Percentiles rank a stretch among this genome's conserved stretches.
phyloP scores from a whole-genome alignment of 257 asterid genomes.

The Thymus quinquecostatus region DNA sequence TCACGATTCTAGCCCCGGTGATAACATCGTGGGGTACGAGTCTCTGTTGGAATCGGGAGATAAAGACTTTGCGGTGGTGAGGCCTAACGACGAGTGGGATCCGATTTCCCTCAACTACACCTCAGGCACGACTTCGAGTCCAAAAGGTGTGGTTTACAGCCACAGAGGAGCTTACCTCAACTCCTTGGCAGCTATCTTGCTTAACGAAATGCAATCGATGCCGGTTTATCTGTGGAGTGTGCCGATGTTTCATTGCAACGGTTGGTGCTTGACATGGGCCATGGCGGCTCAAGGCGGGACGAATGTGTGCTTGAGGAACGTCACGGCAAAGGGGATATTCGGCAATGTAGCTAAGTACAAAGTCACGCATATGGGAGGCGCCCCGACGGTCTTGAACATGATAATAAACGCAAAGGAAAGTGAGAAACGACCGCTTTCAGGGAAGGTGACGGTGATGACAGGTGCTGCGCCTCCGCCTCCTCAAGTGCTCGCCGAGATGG shows the following conservation, averaged over 20 bases:
- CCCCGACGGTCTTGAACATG: slow-evolving; percentile 53
- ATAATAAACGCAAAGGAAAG: slow-evolving; percentile 39
- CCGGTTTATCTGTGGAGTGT: slow-evolving; percentile 71
- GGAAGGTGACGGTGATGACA: slow-evolving; percentile 48
- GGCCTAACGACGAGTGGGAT: slow-evolving; percentile 66
- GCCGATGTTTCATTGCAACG: slow-evolving; percentile 81
- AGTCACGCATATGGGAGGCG: slow-evolving; percentile 71
- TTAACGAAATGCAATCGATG: slow-evolving; percentile 42
- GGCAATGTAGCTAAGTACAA: slow-evolving; percentile 38
- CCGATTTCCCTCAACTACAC: slow-evolving; percentile 74
- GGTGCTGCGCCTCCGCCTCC: slow-evolving; percentile 63
- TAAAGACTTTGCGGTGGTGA: slow-evolving; percentile 40
- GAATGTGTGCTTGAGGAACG: slow-evolving; percentile 53
- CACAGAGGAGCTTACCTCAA: slow-evolving; percentile 74
- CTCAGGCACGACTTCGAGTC: slow-evolving; percentile 78
- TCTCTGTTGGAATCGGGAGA: slow-evolving; percentile 46
- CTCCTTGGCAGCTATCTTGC: slow-evolving; percentile 50
- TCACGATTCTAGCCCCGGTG: background rate
- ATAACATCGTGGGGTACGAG: slow-evolving; percentile 40
- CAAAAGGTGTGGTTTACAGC: slow-evolving; percentile 79
- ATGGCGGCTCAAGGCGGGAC: slow-evolving; percentile 83
- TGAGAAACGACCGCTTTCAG: slow-evolving; percentile 33
- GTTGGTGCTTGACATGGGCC: slow-evolving; percentile 83
- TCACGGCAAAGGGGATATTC: slow-evolving; percentile 45
- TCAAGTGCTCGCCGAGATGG: slow-evolving; percentile 43